Evolutionary conservation across 345 rosid species (phyloP).

Genomic region (Erysimum cheiranthoides): DNA sequence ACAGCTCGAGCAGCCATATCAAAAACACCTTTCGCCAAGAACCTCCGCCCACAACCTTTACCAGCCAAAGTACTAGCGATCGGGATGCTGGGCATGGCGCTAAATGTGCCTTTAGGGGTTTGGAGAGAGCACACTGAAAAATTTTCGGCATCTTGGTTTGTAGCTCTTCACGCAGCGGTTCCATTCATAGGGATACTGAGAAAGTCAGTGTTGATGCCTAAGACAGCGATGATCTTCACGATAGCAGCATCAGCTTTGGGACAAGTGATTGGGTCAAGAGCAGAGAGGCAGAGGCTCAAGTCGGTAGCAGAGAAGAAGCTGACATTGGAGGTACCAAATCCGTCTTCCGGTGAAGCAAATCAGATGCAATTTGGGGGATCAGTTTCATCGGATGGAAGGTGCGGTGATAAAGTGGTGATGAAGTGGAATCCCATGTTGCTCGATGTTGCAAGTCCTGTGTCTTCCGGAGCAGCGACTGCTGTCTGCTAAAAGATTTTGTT

Average conservation of each 20-base stretch:
- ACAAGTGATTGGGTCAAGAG: conserved; percentile 97
- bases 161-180: conserved; percentile 93
- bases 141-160: conserved; percentile 85
- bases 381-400: conserved; percentile 41
- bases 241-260: conserved; percentile 88
- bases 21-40: conserved; percentile 84
- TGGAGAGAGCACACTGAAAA: conserved; percentile 97
- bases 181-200: conserved; percentile 94
- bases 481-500: conserved; percentile 44
- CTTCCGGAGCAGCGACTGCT: conserved; percentile 41
- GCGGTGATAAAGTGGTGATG: conserved; percentile 40
- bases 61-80: conserved; percentile 81
- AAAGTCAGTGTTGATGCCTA: conserved; percentile 92
- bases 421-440: conserved; percentile 48
- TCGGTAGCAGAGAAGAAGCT: conserved; percentile 52
- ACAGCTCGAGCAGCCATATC: conserved; percentile 94
- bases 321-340: background rate
- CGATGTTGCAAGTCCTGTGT: conserved; percentile 40
- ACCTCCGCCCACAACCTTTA: conserved; percentile 91
- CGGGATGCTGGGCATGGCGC: conserved; percentile 95
- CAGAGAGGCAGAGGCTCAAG: conserved; percentile 81
- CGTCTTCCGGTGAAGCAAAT: conserved; percentile 6
- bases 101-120: conserved; percentile 85
- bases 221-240: conserved; percentile 92
- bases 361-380: conserved; percentile 13